Conservation (phyloP, 2,329 filamentous ascomycete species). For the Didymella pinodella region DNA sequence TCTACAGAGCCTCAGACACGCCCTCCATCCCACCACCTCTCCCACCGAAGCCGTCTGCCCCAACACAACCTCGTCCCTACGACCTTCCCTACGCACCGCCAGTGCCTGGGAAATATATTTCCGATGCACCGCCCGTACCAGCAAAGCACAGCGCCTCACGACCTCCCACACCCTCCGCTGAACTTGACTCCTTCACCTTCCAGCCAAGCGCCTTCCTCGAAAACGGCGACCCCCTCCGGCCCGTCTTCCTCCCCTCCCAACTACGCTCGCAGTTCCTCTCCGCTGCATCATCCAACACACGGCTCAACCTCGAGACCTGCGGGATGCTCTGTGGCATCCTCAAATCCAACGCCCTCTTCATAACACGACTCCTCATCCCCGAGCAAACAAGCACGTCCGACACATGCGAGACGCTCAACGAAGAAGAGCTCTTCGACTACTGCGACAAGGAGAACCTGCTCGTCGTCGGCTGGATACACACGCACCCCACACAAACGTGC, state of each 20-base stretch:
- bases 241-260: constrained; percentile 81
- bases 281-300: constrained; percentile 78
- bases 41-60: constrained; percentile 40
- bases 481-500: constrained; percentile 93
- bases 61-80: constrained; percentile 24
- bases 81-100: constrained; percentile 37
- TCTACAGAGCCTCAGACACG: constrained; percentile 37
- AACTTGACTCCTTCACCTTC: constrained; percentile 76
- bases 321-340: constrained; percentile 91
- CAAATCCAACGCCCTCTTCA: constrained; percentile 92
- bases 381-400: constrained; percentile 90
- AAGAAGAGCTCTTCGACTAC: constrained; percentile 84
- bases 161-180: constrained; percentile 44
- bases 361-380: constrained; percentile 86
- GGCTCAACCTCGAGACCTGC: constrained; percentile 87
- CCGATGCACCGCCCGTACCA: constrained; percentile 42
- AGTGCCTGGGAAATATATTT: constrained; percentile 42
- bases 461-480: constrained; percentile 96
- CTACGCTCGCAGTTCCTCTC: constrained; percentile 78
- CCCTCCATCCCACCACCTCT: constrained; percentile 37
- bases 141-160: constrained; percentile 33
- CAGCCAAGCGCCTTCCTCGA: constrained; percentile 87
- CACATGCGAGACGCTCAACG: constrained; percentile 93
- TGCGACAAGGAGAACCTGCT: constrained; percentile 84
- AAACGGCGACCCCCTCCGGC: constrained; percentile 83